Evolutionary conservation across 805 yeast genomes (phyloP), one percentile per base, ranked within the genome.

Genomic region (Cyberlindnera xylosilytica): DNA sequence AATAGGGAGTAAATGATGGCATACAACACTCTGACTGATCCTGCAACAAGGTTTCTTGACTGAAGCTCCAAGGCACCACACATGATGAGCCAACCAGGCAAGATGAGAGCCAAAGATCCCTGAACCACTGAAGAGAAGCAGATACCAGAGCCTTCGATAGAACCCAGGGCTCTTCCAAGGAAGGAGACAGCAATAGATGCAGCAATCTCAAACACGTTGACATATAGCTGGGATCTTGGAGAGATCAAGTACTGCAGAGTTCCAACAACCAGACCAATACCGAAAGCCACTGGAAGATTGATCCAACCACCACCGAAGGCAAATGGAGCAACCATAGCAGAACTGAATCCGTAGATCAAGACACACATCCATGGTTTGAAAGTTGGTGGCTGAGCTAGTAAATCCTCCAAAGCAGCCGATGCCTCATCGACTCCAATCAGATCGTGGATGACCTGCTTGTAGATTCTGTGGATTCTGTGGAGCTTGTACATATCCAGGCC

Each of bases 11-110:
- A 90, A 35, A 90, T 87, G 54, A 90, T 83, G 8, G 97, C 97
- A 63, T 91, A 90, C 58, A 90, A 88, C 97, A 91, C 90, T 60
- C 98, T 71, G 39, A 90, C 97, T 1, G 96, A 74, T 0, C 98
- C 98, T 0, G 97, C 95, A 23, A 90, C 96, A 35, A 91, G 60
- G 53, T 87, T 91, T 57, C 91, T 74, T n/a, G 95, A 82, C 64
- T 91, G 97, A 34, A 90, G 66, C 57, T 90, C 98, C 45, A 90
- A 65, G 0, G 97, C 85, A 3, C 97, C 98, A 67, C 95, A 85
- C 22, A 90, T 66, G 63, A 90, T 90, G 48, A 89, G 88, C 58
- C 89, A 90, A 0, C 97, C 98, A 0, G 98, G 98, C 38, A 90
- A 72, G 59, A 90, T 91, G 54, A 91, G 70, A 0, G 97, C 96